Percentiles rank a stretch among this genome's conserved stretches.
phyloP scores from a whole-genome alignment of 192 early-diverging fungal species.

The Mortierella alpina region DNA sequence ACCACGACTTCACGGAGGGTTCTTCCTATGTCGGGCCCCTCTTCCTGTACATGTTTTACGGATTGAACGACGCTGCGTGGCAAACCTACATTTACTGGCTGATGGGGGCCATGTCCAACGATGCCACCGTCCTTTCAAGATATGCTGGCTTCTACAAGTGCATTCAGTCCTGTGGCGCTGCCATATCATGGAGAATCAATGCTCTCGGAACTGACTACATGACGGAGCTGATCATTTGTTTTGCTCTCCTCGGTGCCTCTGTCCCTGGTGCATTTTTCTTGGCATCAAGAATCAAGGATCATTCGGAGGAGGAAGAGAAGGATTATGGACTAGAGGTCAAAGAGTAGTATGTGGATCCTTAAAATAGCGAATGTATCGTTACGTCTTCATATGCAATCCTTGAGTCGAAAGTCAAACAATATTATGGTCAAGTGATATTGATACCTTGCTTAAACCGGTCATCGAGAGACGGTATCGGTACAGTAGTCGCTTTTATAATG shows the following conservation, averaged over 20 bases:
- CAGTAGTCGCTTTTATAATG: no score
- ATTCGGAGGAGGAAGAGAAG: conserved; percentile 15
- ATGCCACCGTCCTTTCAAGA: conserved; percentile 75
- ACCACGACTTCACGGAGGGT: conserved; percentile 59
- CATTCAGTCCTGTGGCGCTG: conserved; percentile 83
- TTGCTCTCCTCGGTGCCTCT: conserved; percentile 48
- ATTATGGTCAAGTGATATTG: no score
- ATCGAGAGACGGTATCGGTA: no score
- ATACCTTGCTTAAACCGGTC: no score
- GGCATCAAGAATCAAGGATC: conserved; percentile 40
- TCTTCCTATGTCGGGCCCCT: conserved; percentile 65
- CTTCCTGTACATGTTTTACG: conserved; percentile 80
- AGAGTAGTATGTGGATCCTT: no score
- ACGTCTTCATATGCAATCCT: no score
- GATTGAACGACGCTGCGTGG: conserved; percentile 84
- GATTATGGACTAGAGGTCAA: no score
- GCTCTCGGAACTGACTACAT: conserved; percentile 55
- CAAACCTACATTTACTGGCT: conserved; percentile 85
- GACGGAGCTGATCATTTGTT: conserved; percentile 53
- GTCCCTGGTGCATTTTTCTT: conserved; percentile 48
- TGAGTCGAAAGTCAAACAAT: no score
- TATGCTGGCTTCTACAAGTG: conserved; percentile 93
- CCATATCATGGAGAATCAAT: conserved; percentile 78
- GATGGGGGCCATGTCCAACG: conserved; percentile 87
- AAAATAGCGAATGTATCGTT: no score